Percentiles rank a stretch among this genome's conserved stretches.
phyloP scores from a whole-genome alignment of 75 land plant species.

The Chamaecyparis obtusa region DNA sequence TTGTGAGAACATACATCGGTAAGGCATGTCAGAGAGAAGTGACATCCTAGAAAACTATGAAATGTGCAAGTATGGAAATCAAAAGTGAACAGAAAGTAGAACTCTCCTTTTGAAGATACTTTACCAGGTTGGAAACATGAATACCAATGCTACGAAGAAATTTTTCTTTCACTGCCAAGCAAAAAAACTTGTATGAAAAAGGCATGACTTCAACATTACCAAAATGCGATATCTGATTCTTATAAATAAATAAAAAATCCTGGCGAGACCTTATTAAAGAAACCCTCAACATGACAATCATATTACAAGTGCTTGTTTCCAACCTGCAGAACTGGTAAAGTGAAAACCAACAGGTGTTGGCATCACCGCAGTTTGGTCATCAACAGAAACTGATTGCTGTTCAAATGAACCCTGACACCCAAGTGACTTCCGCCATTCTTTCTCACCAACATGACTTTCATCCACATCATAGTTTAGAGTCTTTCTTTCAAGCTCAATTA shows the following conservation, averaged over 20 bases:
- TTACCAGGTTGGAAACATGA: conserved; percentile 6
- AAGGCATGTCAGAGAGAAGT: neutral
- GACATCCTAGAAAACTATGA: neutral
- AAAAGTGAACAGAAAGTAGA: neutral
- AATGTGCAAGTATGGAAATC: neutral
- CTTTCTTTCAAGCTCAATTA: conserved; percentile 41
- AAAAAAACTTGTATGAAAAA: neutral
- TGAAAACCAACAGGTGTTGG: conserved; percentile 26
- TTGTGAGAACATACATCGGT: neutral
- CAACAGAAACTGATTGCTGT: conserved; percentile 10
- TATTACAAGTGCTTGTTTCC: neutral
- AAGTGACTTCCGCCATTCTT: neutral
- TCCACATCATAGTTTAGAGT: conserved; percentile 13
- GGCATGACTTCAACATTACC: neutral
- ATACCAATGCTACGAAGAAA: conserved; percentile 7
- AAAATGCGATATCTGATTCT: neutral
- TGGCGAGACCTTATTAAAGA: neutral
- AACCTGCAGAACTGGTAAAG: conserved; percentile 40
- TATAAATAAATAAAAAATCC: neutral
- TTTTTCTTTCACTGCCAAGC: conserved; percentile 5
- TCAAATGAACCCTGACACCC: neutral
- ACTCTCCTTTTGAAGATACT: neutral
- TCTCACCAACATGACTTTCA: conserved; percentile 4
- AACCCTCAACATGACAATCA: neutral
- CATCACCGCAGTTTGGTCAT: conserved; percentile 11